Evolutionary conservation across 768 basidiomycete species (phyloP).

Genomic region (Lactarius deliciosus): DNA sequence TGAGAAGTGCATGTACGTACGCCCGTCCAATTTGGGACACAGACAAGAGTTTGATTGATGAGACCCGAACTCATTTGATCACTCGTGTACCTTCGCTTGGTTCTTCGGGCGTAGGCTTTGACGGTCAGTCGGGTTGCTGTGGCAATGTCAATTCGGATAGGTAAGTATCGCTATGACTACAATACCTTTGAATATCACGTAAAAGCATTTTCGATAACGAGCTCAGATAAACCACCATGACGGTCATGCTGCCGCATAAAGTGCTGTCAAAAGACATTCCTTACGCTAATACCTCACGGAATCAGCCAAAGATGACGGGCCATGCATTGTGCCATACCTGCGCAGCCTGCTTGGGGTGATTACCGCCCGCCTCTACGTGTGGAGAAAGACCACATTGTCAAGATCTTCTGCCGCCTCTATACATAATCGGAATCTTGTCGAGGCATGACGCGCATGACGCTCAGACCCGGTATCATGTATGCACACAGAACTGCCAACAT

Average conservation of each 20-base stretch:
- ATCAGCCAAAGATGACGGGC: neutral
- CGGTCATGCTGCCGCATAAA: too few species aligned
- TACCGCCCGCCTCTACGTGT: too few species aligned
- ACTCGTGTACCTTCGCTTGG: neutral
- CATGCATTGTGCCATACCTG: neutral
- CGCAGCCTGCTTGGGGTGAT: neutral
- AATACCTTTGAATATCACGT: neutral
- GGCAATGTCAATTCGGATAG: neutral
- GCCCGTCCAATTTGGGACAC: neutral
- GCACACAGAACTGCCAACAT: neutral
- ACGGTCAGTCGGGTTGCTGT: neutral
- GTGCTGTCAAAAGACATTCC: neutral
- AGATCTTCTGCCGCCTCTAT: neutral
- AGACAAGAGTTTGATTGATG: neutral
- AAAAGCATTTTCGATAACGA: neutral
- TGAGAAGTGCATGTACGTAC: neutral
- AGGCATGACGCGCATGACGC: neutral
- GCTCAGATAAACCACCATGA: neutral
- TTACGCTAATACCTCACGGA: neutral
- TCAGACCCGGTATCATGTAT: neutral
- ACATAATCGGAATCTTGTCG: neutral
- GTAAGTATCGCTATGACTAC: neutral
- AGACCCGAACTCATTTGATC: neutral
- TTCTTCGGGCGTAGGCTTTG: neutral
- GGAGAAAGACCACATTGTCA: neutral